Evolutionary conservation across 164 flowering plant species (phyloP), one percentile per base, ranked within the genome.

Genomic region (Platanus orientalis): DNA sequence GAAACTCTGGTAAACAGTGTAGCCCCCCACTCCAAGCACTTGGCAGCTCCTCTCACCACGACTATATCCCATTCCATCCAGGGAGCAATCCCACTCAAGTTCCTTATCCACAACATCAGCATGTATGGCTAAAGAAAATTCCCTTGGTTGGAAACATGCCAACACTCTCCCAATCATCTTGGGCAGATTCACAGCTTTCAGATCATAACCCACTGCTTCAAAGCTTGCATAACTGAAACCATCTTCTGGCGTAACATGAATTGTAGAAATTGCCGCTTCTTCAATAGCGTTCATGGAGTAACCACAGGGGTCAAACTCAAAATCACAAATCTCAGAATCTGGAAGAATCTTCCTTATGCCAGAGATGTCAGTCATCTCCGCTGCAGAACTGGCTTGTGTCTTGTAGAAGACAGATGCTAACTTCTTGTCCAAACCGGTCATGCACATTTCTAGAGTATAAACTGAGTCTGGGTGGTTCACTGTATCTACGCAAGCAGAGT

Each of bases 191-290:
- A 84, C 62, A 0, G 12, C 66, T 24, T 74, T 66, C 3, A 77
- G 74, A 64, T 85, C 79, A 67, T 83, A 88, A 0, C 93, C 97
- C 2, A 69, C 80, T 0, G 87, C 78, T 72, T 90, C 97, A 71
- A 86, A 90, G 57, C 96, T 88, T 0, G 97, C 93, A 66, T 88
- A 91, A 62, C 97, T 91, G 78, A 87, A 87, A 7, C 96, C 97
- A 62, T 89, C 97, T 63, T 90, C 97, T 0, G 93, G 97, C 3
- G 97, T 90, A 20, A 90, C 82, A 64, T 90, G 97, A 63, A 90
- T 90, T 2, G 97, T 90, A 2, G 96, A 90, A 13, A 85, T 52
- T 6, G 89, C 88, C 53, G 59, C 71, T 20, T 75, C 82, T 69
- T 87, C 87, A 44, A 91, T 71, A 14, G 83, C 60, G 55, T 90